Conservation (phyloP, 805 yeast species). For the Cyberlindnera euphorbiae region DNA sequence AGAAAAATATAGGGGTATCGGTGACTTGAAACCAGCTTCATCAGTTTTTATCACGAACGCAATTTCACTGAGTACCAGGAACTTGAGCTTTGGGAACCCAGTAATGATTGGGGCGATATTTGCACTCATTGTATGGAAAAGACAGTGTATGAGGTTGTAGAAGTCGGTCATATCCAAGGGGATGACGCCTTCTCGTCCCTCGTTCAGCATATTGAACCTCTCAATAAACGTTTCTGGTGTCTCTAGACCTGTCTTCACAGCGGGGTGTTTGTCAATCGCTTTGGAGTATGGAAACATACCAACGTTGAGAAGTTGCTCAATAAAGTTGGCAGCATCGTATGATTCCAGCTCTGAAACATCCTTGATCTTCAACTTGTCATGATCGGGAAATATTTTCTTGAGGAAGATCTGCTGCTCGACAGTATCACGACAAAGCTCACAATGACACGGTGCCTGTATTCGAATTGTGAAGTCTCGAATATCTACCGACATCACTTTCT, state of each 20-base stretch:
- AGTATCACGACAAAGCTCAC: slow-evolving; percentile 16
- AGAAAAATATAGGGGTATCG: slow-evolving; percentile 19
- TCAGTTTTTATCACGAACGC: slow-evolving; percentile 7
- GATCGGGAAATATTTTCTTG: slow-evolving; percentile 30
- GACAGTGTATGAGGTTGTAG: slow-evolving; percentile 30
- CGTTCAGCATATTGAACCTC: slow-evolving; percentile 24
- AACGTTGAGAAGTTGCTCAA: slow-evolving; percentile 31
- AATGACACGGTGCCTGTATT: slow-evolving; percentile 17
- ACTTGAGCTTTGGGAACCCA: slow-evolving; percentile 31
- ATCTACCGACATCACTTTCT: slow-evolving; percentile 19
- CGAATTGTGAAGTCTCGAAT: slow-evolving; percentile 12
- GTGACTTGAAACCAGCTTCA: not conserved
- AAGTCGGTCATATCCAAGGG: slow-evolving; percentile 30
- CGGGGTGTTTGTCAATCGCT: slow-evolving; percentile 38
- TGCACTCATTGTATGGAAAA: slow-evolving; percentile 33
- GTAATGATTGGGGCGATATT: slow-evolving; percentile 33
- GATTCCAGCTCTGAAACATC: slow-evolving; percentile 22
- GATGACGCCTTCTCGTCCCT: slow-evolving; percentile 19
- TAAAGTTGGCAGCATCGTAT: slow-evolving; percentile 32
- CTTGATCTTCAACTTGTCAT: slow-evolving; percentile 25
- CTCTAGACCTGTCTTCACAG: slow-evolving; percentile 39
- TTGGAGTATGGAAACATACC: slow-evolving; percentile 38
- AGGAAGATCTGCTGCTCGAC: slow-evolving; percentile 29
- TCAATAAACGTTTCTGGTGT: slow-evolving; percentile 27
- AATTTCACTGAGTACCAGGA: slow-evolving; percentile 31